Evolutionary conservation across 345 rosid genomes (phyloP), one percentile per base, ranked within the genome.

Genomic region (Brassica nigra): DNA sequence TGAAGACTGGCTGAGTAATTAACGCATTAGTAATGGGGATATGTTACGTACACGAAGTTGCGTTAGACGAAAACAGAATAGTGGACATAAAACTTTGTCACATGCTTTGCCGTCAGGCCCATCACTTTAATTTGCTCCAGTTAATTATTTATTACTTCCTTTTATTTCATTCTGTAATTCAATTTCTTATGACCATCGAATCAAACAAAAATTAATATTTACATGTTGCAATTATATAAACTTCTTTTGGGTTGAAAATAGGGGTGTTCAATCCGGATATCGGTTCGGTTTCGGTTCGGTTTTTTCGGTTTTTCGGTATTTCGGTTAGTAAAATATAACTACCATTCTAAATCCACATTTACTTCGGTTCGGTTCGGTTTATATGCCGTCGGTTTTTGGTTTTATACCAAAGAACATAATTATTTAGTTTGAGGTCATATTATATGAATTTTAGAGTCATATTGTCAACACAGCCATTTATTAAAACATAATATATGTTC

Each of bases 41-140:
- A 16, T 68, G 8, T 74, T 68, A 68, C 82, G 82, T 79, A 68
- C 82, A 79, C 78, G 82, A 74, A 61, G 29, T 47, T 79, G 74
- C 23, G 65, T 62, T 79, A 74, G 70, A 70, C 75, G 65, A 16
- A 55, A 73, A 73, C 6, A 55, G 33, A 77, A 76, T 49, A 52
- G 44, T 63, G 81, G 11, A 36, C 58, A 63, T 62, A 70, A 47
- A 28, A 64, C 66, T 39, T 72, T 42, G 62, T 73, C 82, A 73
- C 82, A 79, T 68, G 74, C 69, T 73, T 67, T 79, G 63, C 68
- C 52, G 57, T 57, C 34, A 71, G 8, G 72, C 67, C 77, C 81
- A 78, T 78, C 81, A 64, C 47, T 55, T 61, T 61, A 12, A 14
- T 61, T 44, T 59, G 10, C 37, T 30, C 67, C 59, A 28, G 14